phyloP scores from a whole-genome alignment of 2,329 filamentous ascomycete species.

The Penicillium fuscoglaucum region DNA sequence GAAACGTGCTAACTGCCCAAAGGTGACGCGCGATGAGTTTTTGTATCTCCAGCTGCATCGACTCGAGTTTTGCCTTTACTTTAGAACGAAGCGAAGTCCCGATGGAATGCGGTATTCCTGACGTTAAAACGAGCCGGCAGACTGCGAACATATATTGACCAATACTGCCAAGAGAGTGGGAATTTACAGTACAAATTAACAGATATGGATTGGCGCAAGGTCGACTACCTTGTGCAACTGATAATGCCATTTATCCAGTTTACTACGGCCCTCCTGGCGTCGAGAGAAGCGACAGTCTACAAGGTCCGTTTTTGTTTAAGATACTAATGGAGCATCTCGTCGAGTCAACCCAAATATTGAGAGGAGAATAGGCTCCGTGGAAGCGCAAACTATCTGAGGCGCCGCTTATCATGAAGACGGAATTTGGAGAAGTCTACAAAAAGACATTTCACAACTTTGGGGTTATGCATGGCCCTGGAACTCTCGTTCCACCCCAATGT shows the following conservation, averaged over 20 bases:
- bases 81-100: neutral
- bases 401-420: neutral
- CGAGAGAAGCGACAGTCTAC: neutral
- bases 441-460: no score
- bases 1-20: no score
- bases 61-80: neutral
- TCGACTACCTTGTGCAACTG: neutral
- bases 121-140: neutral
- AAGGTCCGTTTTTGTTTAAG: constrained; percentile 1
- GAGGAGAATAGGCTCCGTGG: neutral
- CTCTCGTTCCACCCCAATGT: neutral
- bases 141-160: neutral
- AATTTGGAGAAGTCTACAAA: no score
- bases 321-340: neutral
- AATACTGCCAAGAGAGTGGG: neutral
- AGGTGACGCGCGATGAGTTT: constrained; percentile 2
- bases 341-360: neutral
- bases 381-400: neutral
- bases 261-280: neutral
- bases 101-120: neutral
- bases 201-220: neutral
- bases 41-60: no score
- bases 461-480: no score
- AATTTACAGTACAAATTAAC: neutral
- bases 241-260: neutral